Evolutionary conservation across 257 asterid species (phyloP).

Genomic region (Solanum etuberosum): DNA sequence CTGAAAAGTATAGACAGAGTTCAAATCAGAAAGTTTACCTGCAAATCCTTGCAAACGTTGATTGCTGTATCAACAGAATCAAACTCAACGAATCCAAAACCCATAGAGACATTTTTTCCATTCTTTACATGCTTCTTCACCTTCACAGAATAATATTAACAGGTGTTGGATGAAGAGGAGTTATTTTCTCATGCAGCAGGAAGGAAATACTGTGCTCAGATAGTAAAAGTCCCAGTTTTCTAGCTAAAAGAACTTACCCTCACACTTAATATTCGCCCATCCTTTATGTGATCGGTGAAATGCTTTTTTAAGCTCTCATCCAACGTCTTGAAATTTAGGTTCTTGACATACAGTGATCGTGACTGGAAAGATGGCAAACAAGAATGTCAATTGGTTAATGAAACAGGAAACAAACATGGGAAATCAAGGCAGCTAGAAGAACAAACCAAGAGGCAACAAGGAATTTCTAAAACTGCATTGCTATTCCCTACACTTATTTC

Average conservation of each 20-base stretch:
- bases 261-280: conserved; percentile 69
- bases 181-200: neutral
- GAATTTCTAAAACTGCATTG: neutral
- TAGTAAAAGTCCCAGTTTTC: neutral
- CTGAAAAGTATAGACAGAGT: neutral
- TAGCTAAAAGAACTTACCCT: conserved; percentile 45
- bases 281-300: conserved; percentile 57
- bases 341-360: conserved; percentile 81
- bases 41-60: conserved; percentile 64
- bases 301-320: conserved; percentile 69
- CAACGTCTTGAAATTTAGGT: conserved; percentile 77
- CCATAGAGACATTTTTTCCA: conserved; percentile 84
- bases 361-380: conserved; percentile 41
- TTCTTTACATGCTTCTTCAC: conserved; percentile 84
- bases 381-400: neutral
- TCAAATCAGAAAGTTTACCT: conserved; percentile 27
- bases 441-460: neutral
- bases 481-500: neutral
- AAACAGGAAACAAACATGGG: neutral
- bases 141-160: conserved; percentile 17
- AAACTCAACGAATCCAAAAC: conserved; percentile 89
- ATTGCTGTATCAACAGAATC: conserved; percentile 74
- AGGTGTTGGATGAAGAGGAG: neutral
- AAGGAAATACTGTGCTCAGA: neutral
- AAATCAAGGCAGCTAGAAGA: neutral